Evolutionary conservation across 495 filamentous ascomycete genomes (phyloP).

Genomic region (Penicillium coprophilum): DNA sequence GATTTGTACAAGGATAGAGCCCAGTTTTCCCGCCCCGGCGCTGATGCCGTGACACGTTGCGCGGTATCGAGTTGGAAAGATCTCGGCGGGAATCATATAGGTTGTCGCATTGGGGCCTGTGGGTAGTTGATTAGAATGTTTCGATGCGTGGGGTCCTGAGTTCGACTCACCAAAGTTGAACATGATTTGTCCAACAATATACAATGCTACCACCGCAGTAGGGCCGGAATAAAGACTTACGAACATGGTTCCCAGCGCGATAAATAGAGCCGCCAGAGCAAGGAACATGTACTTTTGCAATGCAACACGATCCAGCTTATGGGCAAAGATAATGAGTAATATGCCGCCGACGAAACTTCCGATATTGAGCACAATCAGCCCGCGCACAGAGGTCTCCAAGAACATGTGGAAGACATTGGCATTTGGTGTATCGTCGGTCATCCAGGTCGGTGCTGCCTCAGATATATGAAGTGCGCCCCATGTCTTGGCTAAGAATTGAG

Average conservation of each 20-base stretch:
- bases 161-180: conserved; percentile 57
- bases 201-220: conserved; percentile 52
- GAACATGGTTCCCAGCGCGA: conserved; percentile 51
- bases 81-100: conserved; percentile 61
- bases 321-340: conserved; percentile 44
- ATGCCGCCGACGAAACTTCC: conserved; percentile 49
- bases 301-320: conserved; percentile 48
- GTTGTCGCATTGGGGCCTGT: conserved; percentile 57
- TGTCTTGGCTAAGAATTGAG: conserved; percentile 43
- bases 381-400: conserved; percentile 38
- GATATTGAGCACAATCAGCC: conserved; percentile 43
- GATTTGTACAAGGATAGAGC: conserved; percentile 56
- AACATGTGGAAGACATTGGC: conserved; percentile 43
- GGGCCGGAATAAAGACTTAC: conserved; percentile 39
- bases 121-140: conserved; percentile 17
- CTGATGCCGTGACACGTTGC: conserved; percentile 56
- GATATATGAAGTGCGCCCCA: conserved; percentile 41
- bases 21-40: conserved; percentile 57
- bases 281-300: conserved; percentile 52
- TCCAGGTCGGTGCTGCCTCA: conserved; percentile 35
- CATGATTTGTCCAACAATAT: conserved; percentile 58
- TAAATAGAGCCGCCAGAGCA: conserved; percentile 47
- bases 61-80: conserved; percentile 62
- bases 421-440: conserved; percentile 33
- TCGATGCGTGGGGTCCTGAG: neutral